These are phyloP conservation scores for Citrus cavaleriei DNA, from an alignment of 345 rosid genomes.

Conservation along the genomic window DNA sequence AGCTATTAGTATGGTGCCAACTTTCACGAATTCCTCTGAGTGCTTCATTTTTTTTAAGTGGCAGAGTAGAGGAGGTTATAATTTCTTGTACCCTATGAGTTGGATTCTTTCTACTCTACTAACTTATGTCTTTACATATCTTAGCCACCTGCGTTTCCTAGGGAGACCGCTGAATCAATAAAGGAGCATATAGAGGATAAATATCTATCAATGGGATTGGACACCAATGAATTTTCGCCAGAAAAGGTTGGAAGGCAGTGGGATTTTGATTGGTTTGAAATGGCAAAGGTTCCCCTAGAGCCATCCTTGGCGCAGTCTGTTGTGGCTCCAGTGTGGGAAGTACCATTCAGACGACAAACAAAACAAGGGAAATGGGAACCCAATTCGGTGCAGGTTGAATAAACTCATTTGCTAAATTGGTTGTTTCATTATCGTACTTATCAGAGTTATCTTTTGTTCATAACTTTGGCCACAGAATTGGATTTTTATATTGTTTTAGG, in stretches of 20 bases:
- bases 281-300: constrained; percentile 65
- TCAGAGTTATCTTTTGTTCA: constrained; percentile 14
- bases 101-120: neutral
- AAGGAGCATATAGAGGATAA: constrained; percentile 81
- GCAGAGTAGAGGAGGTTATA: neutral
- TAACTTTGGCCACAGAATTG: constrained; percentile 27
- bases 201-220: constrained; percentile 74
- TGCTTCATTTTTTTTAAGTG: neutral
- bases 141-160: constrained; percentile 96
- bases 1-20: neutral
- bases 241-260: constrained; percentile 79
- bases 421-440: neutral
- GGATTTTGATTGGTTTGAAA: constrained; percentile 94
- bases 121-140: constrained; percentile 14
- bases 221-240: constrained; percentile 62
- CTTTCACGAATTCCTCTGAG: neutral
- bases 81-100: neutral
- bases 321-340: constrained; percentile 83
- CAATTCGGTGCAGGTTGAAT: constrained; percentile 47
- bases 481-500: constrained; percentile 53
- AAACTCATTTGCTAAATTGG: neutral
- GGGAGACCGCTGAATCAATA: constrained; percentile 73
- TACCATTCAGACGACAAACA: constrained; percentile 61
- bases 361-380: constrained; percentile 54
- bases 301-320: constrained; percentile 71